Conservation (phyloP, 345 rosid genomes). For the Moringa oleifera region DNA sequence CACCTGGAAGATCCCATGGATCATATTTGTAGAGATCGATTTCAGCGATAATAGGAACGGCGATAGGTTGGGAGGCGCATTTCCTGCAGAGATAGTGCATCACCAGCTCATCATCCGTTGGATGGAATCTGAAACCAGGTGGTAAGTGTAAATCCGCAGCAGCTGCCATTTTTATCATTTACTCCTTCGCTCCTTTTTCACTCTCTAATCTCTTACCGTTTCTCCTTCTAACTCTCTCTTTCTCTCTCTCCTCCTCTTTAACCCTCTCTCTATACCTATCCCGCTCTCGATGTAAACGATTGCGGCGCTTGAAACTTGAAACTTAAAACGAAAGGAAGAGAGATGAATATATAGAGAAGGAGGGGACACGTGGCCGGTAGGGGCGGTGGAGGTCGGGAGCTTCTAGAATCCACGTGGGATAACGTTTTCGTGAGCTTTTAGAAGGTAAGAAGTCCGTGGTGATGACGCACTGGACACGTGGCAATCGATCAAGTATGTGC, state of each 20-base stretch:
- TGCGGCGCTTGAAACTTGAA: constrained; percentile 80
- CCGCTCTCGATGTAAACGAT: neutral
- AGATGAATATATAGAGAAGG: constrained; percentile 43
- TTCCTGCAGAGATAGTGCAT: constrained; percentile 78
- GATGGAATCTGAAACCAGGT: constrained; percentile 93
- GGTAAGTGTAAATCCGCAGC: constrained; percentile 56
- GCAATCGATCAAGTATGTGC: constrained; percentile 24
- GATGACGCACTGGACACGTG: constrained; percentile 49
- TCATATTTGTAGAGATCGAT: constrained; percentile 74
- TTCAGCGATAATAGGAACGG: constrained; percentile 75
- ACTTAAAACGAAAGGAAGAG: constrained; percentile 39
- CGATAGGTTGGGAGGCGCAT: constrained; percentile 66
- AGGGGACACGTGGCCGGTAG: constrained; percentile 30
- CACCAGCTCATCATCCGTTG: constrained; percentile 97
- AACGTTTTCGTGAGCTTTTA: constrained; percentile 16
- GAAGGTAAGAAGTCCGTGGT: constrained; percentile 9
- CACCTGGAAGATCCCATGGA: constrained; percentile 97
- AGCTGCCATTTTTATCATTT: constrained; percentile 27
- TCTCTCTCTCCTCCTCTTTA: neutral
- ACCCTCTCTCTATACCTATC: neutral
- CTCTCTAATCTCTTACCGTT: neutral
- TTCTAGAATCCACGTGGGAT: constrained; percentile 48
- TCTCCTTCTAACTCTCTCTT: neutral
- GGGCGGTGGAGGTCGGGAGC: constrained; percentile 13
- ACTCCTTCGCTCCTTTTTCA: neutral